These are phyloP conservation scores for Apiotrichum siamense DNA, from an alignment of 1,284 basidiomycete genomes.

Conservation along the genomic window DNA sequence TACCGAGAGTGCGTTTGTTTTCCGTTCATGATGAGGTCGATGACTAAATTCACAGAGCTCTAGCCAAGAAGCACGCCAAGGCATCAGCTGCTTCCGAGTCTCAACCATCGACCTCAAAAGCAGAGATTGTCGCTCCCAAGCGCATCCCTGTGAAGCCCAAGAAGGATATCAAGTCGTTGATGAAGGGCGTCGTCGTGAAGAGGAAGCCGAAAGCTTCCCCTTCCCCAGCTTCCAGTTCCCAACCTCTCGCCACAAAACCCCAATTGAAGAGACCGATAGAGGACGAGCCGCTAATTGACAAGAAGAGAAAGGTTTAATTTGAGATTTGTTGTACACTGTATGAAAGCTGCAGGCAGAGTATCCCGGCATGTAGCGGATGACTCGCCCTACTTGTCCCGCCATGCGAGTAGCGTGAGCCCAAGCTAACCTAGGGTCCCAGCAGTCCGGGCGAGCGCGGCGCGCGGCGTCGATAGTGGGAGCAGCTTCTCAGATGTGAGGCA, in stretches of 20 bases:
- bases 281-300: conserved; percentile 6
- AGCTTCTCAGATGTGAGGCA: too few relatives aligned
- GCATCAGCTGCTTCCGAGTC: conserved; percentile 15
- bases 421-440: too few relatives aligned
- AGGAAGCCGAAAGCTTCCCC: conserved; percentile 33
- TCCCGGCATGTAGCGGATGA: too few relatives aligned
- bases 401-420: too few relatives aligned
- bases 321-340: too few relatives aligned
- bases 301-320: conserved; percentile 17
- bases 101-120: conserved; percentile 1
- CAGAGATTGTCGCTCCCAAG: conserved; percentile 8
- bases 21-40: not conserved
- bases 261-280: conserved; percentile 1
- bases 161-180: conserved; percentile 42
- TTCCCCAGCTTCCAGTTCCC: not conserved
- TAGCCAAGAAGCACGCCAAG: conserved; percentile 26
- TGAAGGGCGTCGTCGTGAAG: conserved; percentile 48
- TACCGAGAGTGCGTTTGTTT: conserved; percentile 12
- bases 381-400: too few relatives aligned
- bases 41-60: conserved; percentile 16
- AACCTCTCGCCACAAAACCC: not conserved
- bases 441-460: too few relatives aligned
- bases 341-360: too few relatives aligned
- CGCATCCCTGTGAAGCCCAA: conserved; percentile 30
- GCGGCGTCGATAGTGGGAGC: too few relatives aligned